A percentile compares a stretch with the other conserved stretches of the same genome.
Evolutionary conservation across 345 rosid genomes (phyloP).

Genomic region (Microcos paniculata): DNA sequence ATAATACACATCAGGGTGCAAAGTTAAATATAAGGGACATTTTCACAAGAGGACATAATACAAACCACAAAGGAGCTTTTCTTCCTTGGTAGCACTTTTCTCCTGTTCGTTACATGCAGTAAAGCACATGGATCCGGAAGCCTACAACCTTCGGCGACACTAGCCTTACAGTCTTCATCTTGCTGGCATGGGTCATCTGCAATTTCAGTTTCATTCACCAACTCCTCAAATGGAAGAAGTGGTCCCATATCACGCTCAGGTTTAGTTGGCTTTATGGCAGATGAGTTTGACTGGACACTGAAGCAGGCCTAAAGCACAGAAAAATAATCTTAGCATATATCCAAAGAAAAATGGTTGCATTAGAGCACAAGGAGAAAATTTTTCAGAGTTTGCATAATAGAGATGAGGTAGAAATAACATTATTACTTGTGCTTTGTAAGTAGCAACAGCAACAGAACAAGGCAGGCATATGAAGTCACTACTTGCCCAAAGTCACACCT

Average conservation of each 20-base stretch:
- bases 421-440: neutral
- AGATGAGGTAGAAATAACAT: neutral
- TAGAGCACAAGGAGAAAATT: neutral
- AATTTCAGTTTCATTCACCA: conserved; percentile 43
- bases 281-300: conserved; percentile 41
- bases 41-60: conserved; percentile 27
- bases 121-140: conserved; percentile 77
- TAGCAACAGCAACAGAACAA: neutral
- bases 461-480: neutral
- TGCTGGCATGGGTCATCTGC: conserved; percentile 34
- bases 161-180: conserved; percentile 37
- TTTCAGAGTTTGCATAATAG: neutral
- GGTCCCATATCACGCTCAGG: conserved; percentile 52
- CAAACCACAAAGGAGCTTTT: conserved; percentile 61
- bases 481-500: neutral
- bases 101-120: conserved; percentile 76
- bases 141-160: conserved; percentile 36
- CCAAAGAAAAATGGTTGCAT: neutral
- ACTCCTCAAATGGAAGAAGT: conserved; percentile 70
- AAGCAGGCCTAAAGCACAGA: conserved; percentile 44
- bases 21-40: conserved; percentile 17
- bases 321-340: conserved; percentile 8
- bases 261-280: conserved; percentile 45
- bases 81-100: conserved; percentile 57
- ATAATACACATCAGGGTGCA: conserved; percentile 24